Evolutionary conservation across 2,329 filamentous ascomycete species (phyloP).

Genomic region (Hypoxylon sp.): DNA sequence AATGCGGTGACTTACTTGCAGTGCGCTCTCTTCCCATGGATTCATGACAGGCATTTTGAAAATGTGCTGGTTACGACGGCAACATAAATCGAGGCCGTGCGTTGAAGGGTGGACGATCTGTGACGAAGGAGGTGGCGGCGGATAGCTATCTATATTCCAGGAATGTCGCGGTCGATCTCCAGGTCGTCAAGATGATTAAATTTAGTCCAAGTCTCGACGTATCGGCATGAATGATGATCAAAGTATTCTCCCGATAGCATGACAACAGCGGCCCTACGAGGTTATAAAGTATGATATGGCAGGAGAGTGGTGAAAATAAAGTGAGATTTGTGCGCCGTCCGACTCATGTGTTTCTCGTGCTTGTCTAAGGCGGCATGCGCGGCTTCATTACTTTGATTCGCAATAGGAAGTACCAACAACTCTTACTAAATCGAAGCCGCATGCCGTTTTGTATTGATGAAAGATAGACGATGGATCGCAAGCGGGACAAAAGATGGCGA

Average conservation of each 20-base stretch:
- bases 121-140: not conserved
- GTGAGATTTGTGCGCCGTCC: conserved; percentile 11
- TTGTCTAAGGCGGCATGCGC: not conserved
- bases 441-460: conserved; percentile 32
- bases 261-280: not conserved
- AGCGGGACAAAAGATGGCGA: conserved; percentile 19
- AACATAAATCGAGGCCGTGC: not conserved
- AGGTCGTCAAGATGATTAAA: not conserved
- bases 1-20: conserved; percentile 49
- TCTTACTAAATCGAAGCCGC: conserved; percentile 22
- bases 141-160: not conserved
- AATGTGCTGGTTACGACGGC: not conserved
- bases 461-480: conserved; percentile 26
- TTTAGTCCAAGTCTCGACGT: not conserved
- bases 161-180: conserved; percentile 1
- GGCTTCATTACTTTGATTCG: conserved; percentile 10
- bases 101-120: not conserved
- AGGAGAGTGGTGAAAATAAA: not conserved
- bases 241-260: not conserved
- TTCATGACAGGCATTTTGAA: conserved; percentile 48
- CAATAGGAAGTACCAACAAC: conserved; percentile 18
- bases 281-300: conserved; percentile 6
- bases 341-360: conserved; percentile 21
- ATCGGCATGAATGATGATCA: not conserved
- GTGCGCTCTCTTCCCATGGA: conserved; percentile 50